Evolutionary conservation across 768 basidiomycete species (phyloP), one percentile per base, ranked within the genome.

Genomic region (Termitomyces titanicus): DNA sequence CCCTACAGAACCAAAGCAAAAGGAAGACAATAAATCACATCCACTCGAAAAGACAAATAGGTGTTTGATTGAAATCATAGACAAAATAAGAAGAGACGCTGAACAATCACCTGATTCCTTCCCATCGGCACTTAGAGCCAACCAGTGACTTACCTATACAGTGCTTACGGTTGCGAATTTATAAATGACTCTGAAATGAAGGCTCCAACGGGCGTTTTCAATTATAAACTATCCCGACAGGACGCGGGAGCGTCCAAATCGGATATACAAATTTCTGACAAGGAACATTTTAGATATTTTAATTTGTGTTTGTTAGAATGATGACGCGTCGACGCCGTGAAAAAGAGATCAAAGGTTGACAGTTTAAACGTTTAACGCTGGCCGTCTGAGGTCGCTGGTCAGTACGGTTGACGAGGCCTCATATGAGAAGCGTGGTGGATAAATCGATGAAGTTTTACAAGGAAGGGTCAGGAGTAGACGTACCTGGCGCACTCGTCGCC

Each of bases 41-140:
- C 47, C 20, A 15, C 15, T 17, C 20, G n/a, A 20, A 10, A 51
- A 35, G 17, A 25, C 10, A 35, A n/a, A 48, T 15, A 17, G 22
- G n/a, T n/a, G 47, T 17, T 34, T 47, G 47, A 20, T 31, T 15
- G 22, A 47, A 3, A 47, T 24, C 8, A n/a, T 22, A n/a, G n/a
- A n/a, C n/a, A n/a, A n/a, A n/a, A n/a, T n/a, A n/a, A n/a, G n/a
- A n/a, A n/a, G n/a, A n/a, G n/a, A n/a, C n/a, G n/a, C n/a, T n/a
- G n/a, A n/a, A n/a, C 31, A 24, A 44, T 55, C 47, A 59, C 42
- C 51, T 55, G 53, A 51, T 37, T 18, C 29, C 33, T 20, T 43
- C 45, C 42, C 38, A 33, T 42, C 35, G 54, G 54, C 50, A 53
- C 5, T 33, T 5, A 24, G 18, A 47, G 40, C 54, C 15, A 34